These are phyloP conservation scores for Entomortierella chlamydospora DNA, from an alignment of 192 early-diverging fungal species.

Conservation along the genomic window DNA sequence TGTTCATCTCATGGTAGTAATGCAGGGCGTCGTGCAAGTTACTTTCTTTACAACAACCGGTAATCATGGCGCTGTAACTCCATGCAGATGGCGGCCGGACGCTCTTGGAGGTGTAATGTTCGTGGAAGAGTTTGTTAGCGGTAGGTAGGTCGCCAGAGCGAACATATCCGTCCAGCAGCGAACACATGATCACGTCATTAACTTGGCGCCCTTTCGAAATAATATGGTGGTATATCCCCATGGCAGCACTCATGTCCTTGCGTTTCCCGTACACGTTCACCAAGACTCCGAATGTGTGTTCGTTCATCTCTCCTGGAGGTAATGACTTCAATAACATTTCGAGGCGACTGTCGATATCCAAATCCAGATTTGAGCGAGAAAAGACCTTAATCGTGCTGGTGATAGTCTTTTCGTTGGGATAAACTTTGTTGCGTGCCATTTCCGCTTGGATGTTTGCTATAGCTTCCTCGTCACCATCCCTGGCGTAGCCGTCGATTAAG, in stretches of 20 bases:
- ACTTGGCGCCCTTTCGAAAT: conserved; percentile 22
- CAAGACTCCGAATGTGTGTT: conserved; percentile 40
- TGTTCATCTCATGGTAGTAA: conserved; percentile 48
- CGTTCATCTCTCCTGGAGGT: conserved; percentile 39
- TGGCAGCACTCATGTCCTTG: conserved; percentile 32
- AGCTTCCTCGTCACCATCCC: conserved; percentile 38
- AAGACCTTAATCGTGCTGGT: conserved; percentile 51
- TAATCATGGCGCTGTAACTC: conserved; percentile 49
- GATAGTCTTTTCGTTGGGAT: conserved; percentile 41
- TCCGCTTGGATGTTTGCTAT: conserved; percentile 36
- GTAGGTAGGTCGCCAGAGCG: conserved; percentile 13
- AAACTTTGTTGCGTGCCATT: conserved; percentile 37
- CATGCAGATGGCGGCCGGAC: conserved; percentile 17
- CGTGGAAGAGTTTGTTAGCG: conserved; percentile 45
- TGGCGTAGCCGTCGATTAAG: conserved; percentile 41
- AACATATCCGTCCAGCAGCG: conserved; percentile 42
- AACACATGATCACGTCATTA: conserved; percentile 33
- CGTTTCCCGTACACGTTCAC: conserved; percentile 52
- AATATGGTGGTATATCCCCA: conserved; percentile 33
- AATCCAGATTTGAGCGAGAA: conserved; percentile 10
- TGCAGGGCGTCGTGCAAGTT: conserved; percentile 29
- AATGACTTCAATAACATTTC: conserved; percentile 24
- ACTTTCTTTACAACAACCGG: conserved; percentile 30
- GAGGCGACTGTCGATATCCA: conserved; percentile 26
- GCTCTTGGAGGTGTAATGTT: conserved; percentile 22